Conservation (phyloP, 164 flowering plant species). For the Hamamelis virginiana region DNA sequence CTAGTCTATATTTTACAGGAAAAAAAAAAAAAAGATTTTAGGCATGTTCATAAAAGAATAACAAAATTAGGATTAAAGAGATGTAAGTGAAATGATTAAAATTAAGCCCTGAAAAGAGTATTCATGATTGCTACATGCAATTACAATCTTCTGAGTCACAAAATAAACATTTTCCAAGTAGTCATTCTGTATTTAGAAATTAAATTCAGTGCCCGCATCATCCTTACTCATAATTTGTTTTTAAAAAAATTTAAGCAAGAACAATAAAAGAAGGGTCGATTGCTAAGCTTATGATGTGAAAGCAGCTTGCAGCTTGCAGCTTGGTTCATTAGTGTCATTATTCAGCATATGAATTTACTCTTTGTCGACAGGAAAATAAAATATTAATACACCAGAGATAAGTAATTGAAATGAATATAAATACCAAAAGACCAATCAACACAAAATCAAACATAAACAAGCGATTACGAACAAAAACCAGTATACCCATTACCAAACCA, state of each 20-base stretch:
- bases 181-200: not conserved
- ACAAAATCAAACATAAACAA: not conserved
- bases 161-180: not conserved
- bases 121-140: not conserved
- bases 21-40: not conserved
- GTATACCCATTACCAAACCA: not conserved
- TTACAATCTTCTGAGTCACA: not conserved
- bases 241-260: too few relatives aligned
- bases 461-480: not conserved
- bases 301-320: not conserved
- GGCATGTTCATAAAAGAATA: not conserved
- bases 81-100: not conserved
- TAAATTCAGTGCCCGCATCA: not conserved
- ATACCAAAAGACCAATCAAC: not conserved
- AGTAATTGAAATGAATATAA: not conserved
- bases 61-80: not conserved
- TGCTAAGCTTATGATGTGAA: conserved; percentile 1
- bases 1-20: conserved; percentile 3
- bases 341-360: not conserved
- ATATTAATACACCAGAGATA: not conserved
- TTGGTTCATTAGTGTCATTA: not conserved
- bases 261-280: not conserved
- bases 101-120: not conserved
- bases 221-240: not conserved
- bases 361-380: not conserved